Conservation (phyloP, 257 asterid species). For the Petunia secreta region DNA sequence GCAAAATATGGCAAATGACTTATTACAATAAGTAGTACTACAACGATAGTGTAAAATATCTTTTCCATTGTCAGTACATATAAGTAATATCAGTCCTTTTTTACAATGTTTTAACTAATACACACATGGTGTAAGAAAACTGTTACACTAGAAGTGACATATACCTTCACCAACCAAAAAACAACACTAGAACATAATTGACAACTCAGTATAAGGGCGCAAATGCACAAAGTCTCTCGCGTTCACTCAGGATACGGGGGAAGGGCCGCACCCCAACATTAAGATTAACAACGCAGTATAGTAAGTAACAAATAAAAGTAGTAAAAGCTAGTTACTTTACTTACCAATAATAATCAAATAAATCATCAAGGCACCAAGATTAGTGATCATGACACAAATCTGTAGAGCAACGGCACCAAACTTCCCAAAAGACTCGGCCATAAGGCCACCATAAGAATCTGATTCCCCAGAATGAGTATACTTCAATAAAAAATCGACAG, state of each 20-base stretch:
- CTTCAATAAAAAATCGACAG: constrained; percentile 86
- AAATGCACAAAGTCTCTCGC: too few relatives aligned
- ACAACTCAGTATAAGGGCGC: background rate
- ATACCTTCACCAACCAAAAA: background rate
- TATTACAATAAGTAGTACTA: too few relatives aligned
- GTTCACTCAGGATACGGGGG: too few relatives aligned
- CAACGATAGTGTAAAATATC: too few relatives aligned
- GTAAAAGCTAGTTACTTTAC: background rate
- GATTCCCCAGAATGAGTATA: constrained; percentile 64
- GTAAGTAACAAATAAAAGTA: background rate
- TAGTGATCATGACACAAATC: constrained; percentile 80
- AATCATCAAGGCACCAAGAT: constrained; percentile 90
- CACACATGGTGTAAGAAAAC: too few relatives aligned
- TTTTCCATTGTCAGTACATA: too few relatives aligned
- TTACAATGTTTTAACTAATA: too few relatives aligned
- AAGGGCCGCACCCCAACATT: too few relatives aligned
- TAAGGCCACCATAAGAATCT: constrained; percentile 76
- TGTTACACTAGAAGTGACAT: background rate
- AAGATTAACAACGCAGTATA: background rate
- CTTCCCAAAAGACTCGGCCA: constrained; percentile 95
- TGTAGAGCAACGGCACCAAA: constrained; percentile 83
- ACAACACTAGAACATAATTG: background rate
- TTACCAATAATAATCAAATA: constrained; percentile 91
- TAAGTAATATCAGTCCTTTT: too few relatives aligned
- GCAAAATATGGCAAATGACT: too few relatives aligned